Conservation (phyloP, 495 filamentous ascomycete species). For the Aspergillus mulundensis region DNA sequence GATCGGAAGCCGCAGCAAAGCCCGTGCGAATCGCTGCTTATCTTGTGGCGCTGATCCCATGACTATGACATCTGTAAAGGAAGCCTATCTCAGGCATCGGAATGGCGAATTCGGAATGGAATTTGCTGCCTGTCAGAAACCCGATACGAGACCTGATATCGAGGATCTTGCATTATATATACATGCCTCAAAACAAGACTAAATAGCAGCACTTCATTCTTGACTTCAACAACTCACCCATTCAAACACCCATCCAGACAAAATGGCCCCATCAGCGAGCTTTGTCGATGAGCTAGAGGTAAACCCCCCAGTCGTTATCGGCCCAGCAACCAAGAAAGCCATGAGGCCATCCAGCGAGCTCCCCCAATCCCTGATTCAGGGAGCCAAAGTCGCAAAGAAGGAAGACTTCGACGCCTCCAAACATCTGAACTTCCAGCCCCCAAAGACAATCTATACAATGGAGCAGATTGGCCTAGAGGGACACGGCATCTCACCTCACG, state of each 20-base stretch:
- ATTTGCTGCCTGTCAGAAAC: too few relatives aligned
- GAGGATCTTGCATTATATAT: too few relatives aligned
- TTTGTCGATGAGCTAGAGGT: not conserved
- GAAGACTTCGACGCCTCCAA: constrained; percentile 42
- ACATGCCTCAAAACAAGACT: not conserved
- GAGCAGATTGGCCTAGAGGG: constrained; percentile 52
- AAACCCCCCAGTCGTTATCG: not conserved
- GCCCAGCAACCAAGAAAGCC: constrained; percentile 1
- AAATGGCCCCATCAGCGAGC: not conserved
- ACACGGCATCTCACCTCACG: constrained; percentile 58
- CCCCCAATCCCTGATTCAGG: constrained; percentile 17
- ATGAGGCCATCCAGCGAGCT: constrained; percentile 12
- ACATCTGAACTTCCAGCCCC: constrained; percentile 50
- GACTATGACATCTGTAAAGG: not conserved
- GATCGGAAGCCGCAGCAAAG: not conserved
- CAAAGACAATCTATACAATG: constrained; percentile 43
- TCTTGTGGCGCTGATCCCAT: not conserved
- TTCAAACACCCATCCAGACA: not conserved
- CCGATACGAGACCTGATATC: too few relatives aligned
- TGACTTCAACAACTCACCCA: not conserved
- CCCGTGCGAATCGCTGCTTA: too few relatives aligned
- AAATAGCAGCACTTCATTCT: not conserved
- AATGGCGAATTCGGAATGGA: too few relatives aligned
- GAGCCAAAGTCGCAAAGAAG: constrained; percentile 2
- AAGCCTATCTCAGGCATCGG: too few relatives aligned